phyloP scores from a whole-genome alignment of 768 basidiomycete genomes.

The Pleurotus citrinopileatus region DNA sequence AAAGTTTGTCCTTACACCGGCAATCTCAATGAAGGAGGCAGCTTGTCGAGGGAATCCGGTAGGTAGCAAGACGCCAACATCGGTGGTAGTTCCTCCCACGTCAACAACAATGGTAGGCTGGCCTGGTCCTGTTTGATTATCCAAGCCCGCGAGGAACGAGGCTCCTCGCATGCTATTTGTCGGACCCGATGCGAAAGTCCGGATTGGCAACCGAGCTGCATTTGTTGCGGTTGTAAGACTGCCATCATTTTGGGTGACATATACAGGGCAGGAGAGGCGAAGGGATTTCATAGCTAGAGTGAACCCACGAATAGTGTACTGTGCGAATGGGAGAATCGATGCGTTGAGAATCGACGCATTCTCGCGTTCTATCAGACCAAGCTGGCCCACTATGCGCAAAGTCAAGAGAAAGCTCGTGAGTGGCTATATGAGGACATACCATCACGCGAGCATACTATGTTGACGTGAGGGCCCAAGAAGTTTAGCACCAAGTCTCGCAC shows the following conservation, averaged over 20 bases:
- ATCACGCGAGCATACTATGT: slow-evolving; percentile 53
- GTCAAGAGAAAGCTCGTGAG: not conserved
- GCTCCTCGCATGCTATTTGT: slow-evolving; percentile 75
- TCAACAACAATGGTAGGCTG: slow-evolving; percentile 52
- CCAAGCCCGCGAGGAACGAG: slow-evolving; percentile 48
- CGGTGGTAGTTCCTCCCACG: slow-evolving; percentile 65
- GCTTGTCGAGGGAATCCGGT: slow-evolving; percentile 62
- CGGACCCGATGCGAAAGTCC: slow-evolving; percentile 59
- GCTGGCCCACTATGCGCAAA: slow-evolving; percentile 44
- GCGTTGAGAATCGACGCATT: slow-evolving; percentile 70
- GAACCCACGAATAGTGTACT: slow-evolving; percentile 52
- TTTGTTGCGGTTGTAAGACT: slow-evolving; percentile 46
- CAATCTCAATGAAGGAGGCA: slow-evolving; percentile 57
- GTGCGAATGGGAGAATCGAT: slow-evolving; percentile 57
- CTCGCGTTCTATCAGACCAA: slow-evolving; percentile 62
- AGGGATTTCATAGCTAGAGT: slow-evolving; percentile 45
- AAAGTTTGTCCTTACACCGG: slow-evolving; percentile 59
- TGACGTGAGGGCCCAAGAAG: slow-evolving; percentile 34
- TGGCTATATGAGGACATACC: slow-evolving; percentile 20
- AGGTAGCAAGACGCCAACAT: slow-evolving; percentile 59
- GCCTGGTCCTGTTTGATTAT: slow-evolving; percentile 18
- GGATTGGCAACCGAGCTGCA: slow-evolving; percentile 57
- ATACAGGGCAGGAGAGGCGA: slow-evolving; percentile 45
- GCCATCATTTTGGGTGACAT: slow-evolving; percentile 60
- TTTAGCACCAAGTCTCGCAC: slow-evolving; percentile 25